Conservation (phyloP, 2,329 filamentous ascomycete genomes). For the Venturia aucupariae region DNA sequence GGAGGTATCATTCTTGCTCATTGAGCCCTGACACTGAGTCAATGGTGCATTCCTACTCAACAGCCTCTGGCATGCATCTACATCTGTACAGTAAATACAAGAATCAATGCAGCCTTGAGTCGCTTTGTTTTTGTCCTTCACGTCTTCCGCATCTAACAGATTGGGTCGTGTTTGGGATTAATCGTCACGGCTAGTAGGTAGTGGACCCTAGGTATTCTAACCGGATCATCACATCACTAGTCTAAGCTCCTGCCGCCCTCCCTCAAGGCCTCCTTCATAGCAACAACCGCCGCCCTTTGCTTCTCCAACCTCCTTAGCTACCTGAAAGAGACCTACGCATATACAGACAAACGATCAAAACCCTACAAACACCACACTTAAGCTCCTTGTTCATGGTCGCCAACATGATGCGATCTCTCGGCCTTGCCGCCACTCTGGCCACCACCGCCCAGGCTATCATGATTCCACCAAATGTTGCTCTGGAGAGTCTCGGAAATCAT, state of each 20-base stretch:
- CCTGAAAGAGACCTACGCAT: neutral
- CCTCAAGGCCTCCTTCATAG: neutral
- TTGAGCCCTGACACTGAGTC: neutral
- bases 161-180: neutral
- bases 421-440: slow-evolving; percentile 27
- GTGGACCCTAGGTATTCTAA: no score
- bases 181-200: neutral
- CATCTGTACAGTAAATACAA: neutral
- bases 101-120: neutral
- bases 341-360: neutral
- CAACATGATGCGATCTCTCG: slow-evolving; percentile 17
- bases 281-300: neutral
- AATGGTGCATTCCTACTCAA: neutral
- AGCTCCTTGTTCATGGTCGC: neutral
- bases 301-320: neutral
- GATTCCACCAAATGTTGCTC: slow-evolving; percentile 24
- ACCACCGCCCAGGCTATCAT: slow-evolving; percentile 27
- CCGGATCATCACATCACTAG: neutral
- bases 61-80: neutral
- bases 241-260: neutral
- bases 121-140: neutral
- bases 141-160: neutral
- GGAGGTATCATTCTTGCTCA: neutral
- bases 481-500: slow-evolving; percentile 21
- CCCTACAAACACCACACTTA: neutral